These are phyloP conservation scores for Evernia prunastri DNA, from an alignment of 495 filamentous ascomycete species.

Conservation along the genomic window DNA sequence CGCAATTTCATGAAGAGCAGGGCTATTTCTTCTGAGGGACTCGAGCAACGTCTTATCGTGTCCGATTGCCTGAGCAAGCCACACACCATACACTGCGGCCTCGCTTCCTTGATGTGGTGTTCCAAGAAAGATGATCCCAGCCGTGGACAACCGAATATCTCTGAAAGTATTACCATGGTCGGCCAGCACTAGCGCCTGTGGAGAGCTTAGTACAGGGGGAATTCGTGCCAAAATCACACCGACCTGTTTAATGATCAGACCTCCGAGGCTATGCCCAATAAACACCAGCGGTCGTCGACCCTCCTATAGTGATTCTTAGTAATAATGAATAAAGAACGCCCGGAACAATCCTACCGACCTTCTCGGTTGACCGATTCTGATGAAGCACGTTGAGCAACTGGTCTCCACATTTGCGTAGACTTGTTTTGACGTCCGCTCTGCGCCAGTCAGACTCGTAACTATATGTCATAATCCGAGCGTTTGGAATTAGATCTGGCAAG, in stretches of 20 bases:
- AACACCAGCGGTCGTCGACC: background rate
- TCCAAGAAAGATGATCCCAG: too few relatives aligned
- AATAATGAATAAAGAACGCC: background rate
- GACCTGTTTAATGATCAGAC: too few relatives aligned
- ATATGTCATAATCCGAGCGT: slow-evolving; percentile 1
- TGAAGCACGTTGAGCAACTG: background rate
- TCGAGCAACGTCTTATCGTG: too few relatives aligned
- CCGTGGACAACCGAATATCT: background rate
- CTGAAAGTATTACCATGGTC: slow-evolving; percentile 1
- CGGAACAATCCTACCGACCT: background rate
- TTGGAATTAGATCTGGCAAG: background rate
- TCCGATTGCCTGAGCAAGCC: too few relatives aligned
- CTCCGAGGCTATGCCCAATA: too few relatives aligned
- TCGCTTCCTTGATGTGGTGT: too few relatives aligned
- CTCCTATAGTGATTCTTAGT: background rate
- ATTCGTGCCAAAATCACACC: too few relatives aligned
- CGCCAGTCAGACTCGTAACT: slow-evolving; percentile 2
- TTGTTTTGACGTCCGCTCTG: background rate
- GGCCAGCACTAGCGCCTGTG: slow-evolving; percentile 1
- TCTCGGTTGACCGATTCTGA: background rate
- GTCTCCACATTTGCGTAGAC: background rate
- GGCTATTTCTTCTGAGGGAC: too few relatives aligned
- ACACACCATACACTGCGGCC: too few relatives aligned
- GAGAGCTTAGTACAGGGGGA: background rate
- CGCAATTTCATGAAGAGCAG: too few relatives aligned